A percentile compares a stretch with the other conserved stretches of the same genome.
Evolutionary conservation across 176 grass and related monocot genomes (phyloP).

Genomic region (Bonia amplexicaulis): DNA sequence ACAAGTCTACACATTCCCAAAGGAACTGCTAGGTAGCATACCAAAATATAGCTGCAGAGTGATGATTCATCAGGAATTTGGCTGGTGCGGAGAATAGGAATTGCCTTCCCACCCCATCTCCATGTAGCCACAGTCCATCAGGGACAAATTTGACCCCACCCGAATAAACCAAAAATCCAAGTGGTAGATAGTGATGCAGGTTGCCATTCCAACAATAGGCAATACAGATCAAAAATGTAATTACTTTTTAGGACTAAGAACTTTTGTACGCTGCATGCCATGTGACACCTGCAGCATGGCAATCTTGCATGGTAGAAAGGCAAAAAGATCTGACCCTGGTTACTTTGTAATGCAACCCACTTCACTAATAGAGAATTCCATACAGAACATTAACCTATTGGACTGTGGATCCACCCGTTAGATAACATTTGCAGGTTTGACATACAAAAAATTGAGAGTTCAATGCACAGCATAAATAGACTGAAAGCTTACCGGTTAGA

Average conservation of each 20-base stretch:
- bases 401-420: constrained; percentile 27
- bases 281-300: neutral
- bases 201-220: constrained; percentile 19
- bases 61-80: neutral
- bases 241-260: neutral
- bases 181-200: constrained; percentile 2
- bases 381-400: neutral
- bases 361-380: constrained; percentile 12
- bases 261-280: neutral
- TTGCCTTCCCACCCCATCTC: neutral
- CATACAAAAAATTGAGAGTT: neutral
- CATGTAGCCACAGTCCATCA: neutral
- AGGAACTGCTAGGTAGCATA: neutral
- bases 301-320: constrained; percentile 14
- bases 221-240: neutral
- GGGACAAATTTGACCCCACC: neutral
- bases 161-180: neutral
- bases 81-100: neutral
- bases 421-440: constrained; percentile 2
- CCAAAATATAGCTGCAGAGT: neutral
- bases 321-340: neutral
- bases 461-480: neutral
- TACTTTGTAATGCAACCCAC: neutral
- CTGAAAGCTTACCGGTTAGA: constrained; percentile 58
- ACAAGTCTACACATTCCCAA: neutral